Evolutionary conservation across 2,329 filamentous ascomycete species (phyloP), one percentile per base, ranked within the genome.

Genomic region (Ceratocystis smalleyi): DNA sequence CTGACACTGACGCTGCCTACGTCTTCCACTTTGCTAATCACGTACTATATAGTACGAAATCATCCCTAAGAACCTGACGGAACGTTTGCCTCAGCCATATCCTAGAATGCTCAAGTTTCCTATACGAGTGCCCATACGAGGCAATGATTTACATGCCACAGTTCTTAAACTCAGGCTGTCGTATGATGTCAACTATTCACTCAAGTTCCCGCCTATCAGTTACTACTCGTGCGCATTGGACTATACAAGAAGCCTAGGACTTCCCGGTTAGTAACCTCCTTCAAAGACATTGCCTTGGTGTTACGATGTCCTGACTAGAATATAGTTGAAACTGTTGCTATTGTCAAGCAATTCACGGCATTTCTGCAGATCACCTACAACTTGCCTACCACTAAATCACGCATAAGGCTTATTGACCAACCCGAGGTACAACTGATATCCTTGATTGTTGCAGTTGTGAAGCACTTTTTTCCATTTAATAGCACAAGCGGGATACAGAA

Each of bases 361-460:
- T 49, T 61, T 40, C 61, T 67, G 7, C 30, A 40, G 12, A n/a
- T 65, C 12, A 63, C 43, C 5, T 63, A 65, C 51, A 24, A 15
- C 12, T 43, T 65, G 17, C 63, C 63, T 22, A 60, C 64, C 19
- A 22, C 49, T 10, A 67, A 65, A 57, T 17, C 17, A 32, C 64
- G 67, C 4, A 64, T 67, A 19, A 66, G 65, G 51, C 30, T 68
- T 3, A 61, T 85, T 17, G 77, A 83, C 61, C 81, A 87, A 67
- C 90, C 94, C 0, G 94, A 97, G 70, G 77, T 88, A 5, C 81
- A 88, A 54, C 75, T 96, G 0, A 77, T 90, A 64, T 79, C 85
- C 3, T 76, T 89, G 2, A 73, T 96, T 2, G 77, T 96, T 1
- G 79, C 95, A 15, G 83, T 87, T 3, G 84, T 87, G 2, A 96